Percentiles rank a stretch among this genome's conserved stretches.
phyloP scores from a whole-genome alignment of 768 basidiomycete genomes.

The Termitomyces sp. region DNA sequence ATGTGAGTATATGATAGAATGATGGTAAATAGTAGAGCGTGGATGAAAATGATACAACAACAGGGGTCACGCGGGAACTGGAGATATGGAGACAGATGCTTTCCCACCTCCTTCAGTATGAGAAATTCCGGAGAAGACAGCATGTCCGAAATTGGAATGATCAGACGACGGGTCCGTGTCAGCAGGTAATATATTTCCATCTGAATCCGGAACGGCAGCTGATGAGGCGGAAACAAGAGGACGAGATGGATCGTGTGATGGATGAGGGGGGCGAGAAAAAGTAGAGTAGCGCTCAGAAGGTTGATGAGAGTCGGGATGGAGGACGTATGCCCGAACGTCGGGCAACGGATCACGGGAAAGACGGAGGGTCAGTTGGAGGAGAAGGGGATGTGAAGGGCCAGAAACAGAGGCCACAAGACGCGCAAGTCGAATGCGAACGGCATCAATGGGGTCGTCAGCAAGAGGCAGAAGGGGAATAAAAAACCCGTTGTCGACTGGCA shows the following conservation, averaged over 20 bases:
- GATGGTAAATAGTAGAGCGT: slow-evolving; percentile 2
- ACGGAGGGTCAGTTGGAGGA: slow-evolving; percentile 35
- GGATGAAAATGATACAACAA: background rate
- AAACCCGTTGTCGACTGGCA: slow-evolving; percentile 41
- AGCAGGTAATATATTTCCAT: background rate
- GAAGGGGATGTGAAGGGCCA: slow-evolving; percentile 21
- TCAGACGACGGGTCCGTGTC: slow-evolving; percentile 4
- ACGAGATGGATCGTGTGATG: background rate
- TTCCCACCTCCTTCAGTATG: slow-evolving; percentile 12
- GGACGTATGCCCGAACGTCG: slow-evolving; percentile 60
- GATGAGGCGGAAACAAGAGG: background rate
- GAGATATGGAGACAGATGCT: slow-evolving; percentile 2
- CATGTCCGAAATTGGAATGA: background rate
- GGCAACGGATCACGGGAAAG: slow-evolving; percentile 52
- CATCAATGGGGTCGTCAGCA: slow-evolving; percentile 64
- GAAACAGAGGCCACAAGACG: slow-evolving; percentile 46
- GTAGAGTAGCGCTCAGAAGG: slow-evolving; percentile 16
- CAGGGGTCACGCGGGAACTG: slow-evolving; percentile 10
- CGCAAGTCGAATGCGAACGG: slow-evolving; percentile 85
- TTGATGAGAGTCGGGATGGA: slow-evolving; percentile 18
- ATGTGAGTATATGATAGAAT: slow-evolving; percentile 13
- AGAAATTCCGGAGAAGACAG: background rate
- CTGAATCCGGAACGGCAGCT: background rate
- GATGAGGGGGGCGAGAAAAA: slow-evolving; percentile 31
- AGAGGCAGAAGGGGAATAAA: slow-evolving; percentile 53